Evolutionary conservation across 768 basidiomycete genomes (phyloP).

Genomic region (Phlebiopsis gigantea): DNA sequence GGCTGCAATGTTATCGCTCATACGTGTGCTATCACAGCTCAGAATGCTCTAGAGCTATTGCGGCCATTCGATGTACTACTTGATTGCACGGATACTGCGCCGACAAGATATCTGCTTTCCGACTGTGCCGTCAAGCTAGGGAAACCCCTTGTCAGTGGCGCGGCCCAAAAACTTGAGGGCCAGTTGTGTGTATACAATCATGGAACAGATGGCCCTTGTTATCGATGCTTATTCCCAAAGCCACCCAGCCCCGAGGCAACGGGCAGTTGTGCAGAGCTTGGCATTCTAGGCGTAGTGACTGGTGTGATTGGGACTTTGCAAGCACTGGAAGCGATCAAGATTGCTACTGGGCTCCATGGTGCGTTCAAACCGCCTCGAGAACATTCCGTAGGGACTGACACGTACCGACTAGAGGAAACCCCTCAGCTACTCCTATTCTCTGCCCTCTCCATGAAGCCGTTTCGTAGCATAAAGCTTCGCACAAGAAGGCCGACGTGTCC

Average conservation of each 20-base stretch:
- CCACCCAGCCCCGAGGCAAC: constrained; percentile 59
- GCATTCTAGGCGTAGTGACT: constrained; percentile 80
- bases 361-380: constrained; percentile 18
- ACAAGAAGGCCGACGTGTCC: constrained; percentile 63
- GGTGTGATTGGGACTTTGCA: constrained; percentile 88
- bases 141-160: constrained; percentile 89
- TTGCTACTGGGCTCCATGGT: constrained; percentile 67
- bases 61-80: constrained; percentile 68
- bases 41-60: constrained; percentile 63
- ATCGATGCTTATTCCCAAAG: constrained; percentile 87
- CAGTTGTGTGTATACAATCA: constrained; percentile 77
- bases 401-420: constrained; percentile 40
- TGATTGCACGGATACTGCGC: constrained; percentile 93
- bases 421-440: constrained; percentile 73
- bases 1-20: constrained; percentile 53
- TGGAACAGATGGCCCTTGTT: constrained; percentile 74
- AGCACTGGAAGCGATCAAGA: constrained; percentile 83
- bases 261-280: constrained; percentile 83
- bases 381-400: no score
- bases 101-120: constrained; percentile 89
- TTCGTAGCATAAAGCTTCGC: constrained; percentile 81
- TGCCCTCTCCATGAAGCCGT: constrained; percentile 62
- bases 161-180: constrained; percentile 82
- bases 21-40: constrained; percentile 44
- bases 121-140: constrained; percentile 71